Evolutionary conservation across 371 early-diverging fungal genomes (phyloP).

Genomic region (Mucor sp.): DNA sequence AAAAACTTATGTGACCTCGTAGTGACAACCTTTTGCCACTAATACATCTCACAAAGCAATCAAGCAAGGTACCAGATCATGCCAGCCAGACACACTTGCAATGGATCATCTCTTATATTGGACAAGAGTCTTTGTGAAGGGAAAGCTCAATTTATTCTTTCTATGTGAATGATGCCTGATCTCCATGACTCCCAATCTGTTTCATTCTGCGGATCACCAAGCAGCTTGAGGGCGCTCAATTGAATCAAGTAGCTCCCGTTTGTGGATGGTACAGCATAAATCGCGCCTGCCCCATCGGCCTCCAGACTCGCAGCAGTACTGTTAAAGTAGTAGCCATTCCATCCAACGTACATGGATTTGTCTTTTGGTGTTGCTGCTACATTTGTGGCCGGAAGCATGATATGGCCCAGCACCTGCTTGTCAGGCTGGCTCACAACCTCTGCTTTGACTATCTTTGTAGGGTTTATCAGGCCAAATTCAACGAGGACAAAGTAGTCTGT

Average conservation of each 20-base stretch:
- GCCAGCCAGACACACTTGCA: no score
- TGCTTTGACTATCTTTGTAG: background rate
- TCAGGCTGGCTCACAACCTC: background rate
- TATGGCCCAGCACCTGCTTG: background rate
- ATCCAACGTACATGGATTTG: background rate
- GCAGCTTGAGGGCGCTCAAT: background rate
- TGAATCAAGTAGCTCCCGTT: constrained; percentile 8
- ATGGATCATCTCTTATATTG: no score
- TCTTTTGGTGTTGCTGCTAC: background rate
- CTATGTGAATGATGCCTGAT: no score
- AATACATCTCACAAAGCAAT: background rate
- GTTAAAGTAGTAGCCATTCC: background rate
- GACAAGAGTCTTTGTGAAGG: no score
- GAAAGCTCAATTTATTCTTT: no score
- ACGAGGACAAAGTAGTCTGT: background rate
- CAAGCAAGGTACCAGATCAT: no score
- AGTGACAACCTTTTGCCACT: background rate
- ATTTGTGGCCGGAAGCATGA: background rate
- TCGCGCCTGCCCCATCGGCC: background rate
- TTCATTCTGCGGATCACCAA: constrained; percentile 7
- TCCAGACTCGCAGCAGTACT: background rate
- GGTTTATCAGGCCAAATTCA: background rate
- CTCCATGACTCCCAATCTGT: no score
- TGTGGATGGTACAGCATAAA: background rate
- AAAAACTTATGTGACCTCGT: constrained; percentile 1